These are phyloP conservation scores for Lasiodiplodia citricola DNA, from an alignment of 2,329 filamentous ascomycete species.

Conservation along the genomic window DNA sequence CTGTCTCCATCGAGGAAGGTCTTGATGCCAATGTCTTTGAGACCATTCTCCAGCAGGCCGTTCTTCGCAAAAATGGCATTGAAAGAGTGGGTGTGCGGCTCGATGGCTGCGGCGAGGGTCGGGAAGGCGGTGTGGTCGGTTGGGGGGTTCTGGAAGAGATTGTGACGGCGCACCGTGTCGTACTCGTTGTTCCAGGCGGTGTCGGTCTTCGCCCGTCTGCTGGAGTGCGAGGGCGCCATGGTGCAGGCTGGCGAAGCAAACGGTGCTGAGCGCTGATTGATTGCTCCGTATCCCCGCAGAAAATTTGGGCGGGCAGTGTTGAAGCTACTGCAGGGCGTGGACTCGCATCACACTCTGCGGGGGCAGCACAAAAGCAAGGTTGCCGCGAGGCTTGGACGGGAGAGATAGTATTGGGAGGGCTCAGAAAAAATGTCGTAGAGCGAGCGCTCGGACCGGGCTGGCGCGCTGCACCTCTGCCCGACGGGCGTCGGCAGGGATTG, in stretches of 20 bases:
- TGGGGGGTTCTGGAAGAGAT: conserved; percentile 87
- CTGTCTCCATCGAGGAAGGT: conserved; percentile 83
- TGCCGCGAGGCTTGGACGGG: background rate
- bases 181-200: conserved; percentile 85
- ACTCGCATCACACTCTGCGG: conserved; percentile 2
- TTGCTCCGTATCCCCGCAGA: background rate
- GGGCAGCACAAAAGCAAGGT: background rate
- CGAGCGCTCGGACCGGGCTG: conserved; percentile 16
- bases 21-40: conserved; percentile 90
- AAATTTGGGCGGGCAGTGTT: background rate
- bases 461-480: conserved; percentile 12
- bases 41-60: conserved; percentile 74
- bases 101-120: conserved; percentile 80
- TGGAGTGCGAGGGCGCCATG: conserved; percentile 24
- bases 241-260: background rate
- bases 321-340: conserved; percentile 7
- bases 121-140: conserved; percentile 88
- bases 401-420: background rate
- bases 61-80: conserved; percentile 82
- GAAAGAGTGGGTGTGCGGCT: conserved; percentile 94
- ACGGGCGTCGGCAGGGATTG: conserved; percentile 8
- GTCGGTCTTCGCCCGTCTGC: conserved; percentile 36
- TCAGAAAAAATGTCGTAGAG: conserved; percentile 19
- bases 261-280: background rate
- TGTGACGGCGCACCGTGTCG: conserved; percentile 82